phyloP scores from a whole-genome alignment of 306 rosid species.

The Vachellia collinsii region DNA sequence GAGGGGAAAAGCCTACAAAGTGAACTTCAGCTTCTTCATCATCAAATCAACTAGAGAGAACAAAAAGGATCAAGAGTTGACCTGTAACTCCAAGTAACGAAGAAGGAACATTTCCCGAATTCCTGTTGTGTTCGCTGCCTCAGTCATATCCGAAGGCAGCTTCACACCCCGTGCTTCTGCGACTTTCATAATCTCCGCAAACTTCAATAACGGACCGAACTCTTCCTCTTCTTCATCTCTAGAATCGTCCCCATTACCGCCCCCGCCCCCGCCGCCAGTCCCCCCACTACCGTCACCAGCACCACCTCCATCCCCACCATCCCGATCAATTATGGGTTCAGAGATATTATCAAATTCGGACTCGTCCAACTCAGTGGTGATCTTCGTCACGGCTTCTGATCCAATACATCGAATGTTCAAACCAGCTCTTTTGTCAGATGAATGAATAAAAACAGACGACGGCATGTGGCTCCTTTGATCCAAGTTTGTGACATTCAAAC shows the following conservation, averaged over 20 bases:
- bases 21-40: slow-evolving; percentile 5
- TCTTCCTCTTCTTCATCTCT: slow-evolving; percentile 58
- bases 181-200: slow-evolving; percentile 71
- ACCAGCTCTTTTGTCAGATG: slow-evolving; percentile 3
- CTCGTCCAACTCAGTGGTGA: slow-evolving; percentile 21
- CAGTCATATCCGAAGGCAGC: slow-evolving; percentile 78
- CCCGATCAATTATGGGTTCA: slow-evolving; percentile 32
- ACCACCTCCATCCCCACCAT: slow-evolving; percentile 28
- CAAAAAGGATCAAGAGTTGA: slow-evolving; percentile 8
- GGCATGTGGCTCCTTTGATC: slow-evolving; percentile 7
- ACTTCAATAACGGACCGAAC: slow-evolving; percentile 73
- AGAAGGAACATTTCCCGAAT: slow-evolving; percentile 71
- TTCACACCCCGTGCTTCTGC: slow-evolving; percentile 64
- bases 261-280: slow-evolving; percentile 32
- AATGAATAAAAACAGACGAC: slow-evolving; percentile 32
- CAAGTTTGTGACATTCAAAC: slow-evolving; percentile 9
- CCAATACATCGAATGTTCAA: slow-evolving; percentile 43
- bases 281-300: slow-evolving; percentile 27
- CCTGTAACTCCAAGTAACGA: slow-evolving; percentile 80
- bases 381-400: slow-evolving; percentile 40
- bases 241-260: slow-evolving; percentile 29
- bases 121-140: slow-evolving; percentile 71
- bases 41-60: background rate
- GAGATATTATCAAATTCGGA: slow-evolving; percentile 6
- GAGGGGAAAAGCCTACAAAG: background rate